phyloP scores from a whole-genome alignment of 108 stramenopile genomes.

The Craspedostauros australis region DNA sequence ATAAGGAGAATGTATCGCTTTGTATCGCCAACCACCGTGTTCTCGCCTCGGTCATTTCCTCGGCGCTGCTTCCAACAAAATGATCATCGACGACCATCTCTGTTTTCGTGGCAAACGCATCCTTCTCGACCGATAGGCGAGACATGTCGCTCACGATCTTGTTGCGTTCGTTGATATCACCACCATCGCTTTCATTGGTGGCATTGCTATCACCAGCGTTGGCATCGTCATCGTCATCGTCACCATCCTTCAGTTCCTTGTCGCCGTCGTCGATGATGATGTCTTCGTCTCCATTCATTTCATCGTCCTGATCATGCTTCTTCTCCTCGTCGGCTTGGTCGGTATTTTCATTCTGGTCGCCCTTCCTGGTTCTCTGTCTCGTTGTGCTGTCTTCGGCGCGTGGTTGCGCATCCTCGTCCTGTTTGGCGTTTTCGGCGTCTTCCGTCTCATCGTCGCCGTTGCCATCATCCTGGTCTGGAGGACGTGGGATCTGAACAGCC shows the following conservation, averaged over 20 bases:
- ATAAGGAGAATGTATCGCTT: conserved; percentile 67
- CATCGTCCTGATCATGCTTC: conserved; percentile 7
- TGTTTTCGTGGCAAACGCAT: background rate
- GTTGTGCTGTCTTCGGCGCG: conserved; percentile 18
- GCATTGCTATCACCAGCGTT: conserved; percentile 1
- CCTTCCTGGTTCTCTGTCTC: too few relatives aligned
- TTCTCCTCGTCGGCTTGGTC: conserved; percentile 13
- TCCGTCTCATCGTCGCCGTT: conserved; percentile 37
- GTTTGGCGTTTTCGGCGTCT: conserved; percentile 19
- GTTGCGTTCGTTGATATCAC: conserved; percentile 11
- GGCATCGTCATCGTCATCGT: conserved; percentile 12
- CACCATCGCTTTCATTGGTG: background rate
- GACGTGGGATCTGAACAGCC: conserved; percentile 24
- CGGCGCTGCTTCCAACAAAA: conserved; percentile 25
- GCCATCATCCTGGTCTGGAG: conserved; percentile 53
- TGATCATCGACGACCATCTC: conserved; percentile 37
- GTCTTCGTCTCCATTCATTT: conserved; percentile 27
- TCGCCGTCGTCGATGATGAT: conserved; percentile 11
- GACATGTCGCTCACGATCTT: conserved; percentile 41
- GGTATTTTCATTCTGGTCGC: conserved; percentile 29
- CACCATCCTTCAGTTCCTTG: conserved; percentile 1
- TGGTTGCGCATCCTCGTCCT: conserved; percentile 15
- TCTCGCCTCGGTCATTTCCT: conserved; percentile 44
- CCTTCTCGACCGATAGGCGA: conserved; percentile 23
- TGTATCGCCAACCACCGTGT: conserved; percentile 60